phyloP scores from a whole-genome alignment of 345 rosid genomes.

The Brassica rapa region DNA sequence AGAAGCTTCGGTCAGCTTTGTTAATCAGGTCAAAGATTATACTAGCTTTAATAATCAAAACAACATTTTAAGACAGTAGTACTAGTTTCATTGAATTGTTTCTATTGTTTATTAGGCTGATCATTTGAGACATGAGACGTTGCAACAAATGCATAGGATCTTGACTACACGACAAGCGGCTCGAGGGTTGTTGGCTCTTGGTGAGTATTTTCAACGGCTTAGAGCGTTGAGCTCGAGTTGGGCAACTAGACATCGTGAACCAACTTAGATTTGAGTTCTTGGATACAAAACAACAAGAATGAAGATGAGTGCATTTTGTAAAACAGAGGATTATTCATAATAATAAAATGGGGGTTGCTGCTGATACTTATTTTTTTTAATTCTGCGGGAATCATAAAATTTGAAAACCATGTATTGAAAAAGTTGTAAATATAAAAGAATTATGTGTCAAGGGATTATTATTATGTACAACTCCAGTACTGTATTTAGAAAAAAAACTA shows the following conservation, averaged over 20 bases:
- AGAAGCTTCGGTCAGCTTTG: constrained; percentile 75
- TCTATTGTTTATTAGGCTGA: constrained; percentile 60
- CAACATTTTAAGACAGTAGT: neutral
- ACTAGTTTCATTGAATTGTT: constrained; percentile 17
- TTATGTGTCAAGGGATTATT: neutral
- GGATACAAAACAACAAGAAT: neutral
- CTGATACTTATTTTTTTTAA: constrained; percentile 20
- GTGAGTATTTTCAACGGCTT: constrained; percentile 82
- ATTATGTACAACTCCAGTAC: neutral
- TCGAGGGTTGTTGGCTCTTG: constrained; percentile 74
- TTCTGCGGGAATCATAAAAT: constrained; percentile 27
- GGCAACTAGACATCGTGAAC: constrained; percentile 62
- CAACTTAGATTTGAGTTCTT: constrained; percentile 41
- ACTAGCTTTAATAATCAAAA: neutral
- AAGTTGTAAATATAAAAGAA: constrained; percentile 32
- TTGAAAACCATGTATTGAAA: constrained; percentile 22
- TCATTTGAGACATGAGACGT: constrained; percentile 78
- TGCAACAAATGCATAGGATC: constrained; percentile 77
- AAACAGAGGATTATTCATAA: constrained; percentile 14
- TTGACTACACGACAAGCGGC: constrained; percentile 81
- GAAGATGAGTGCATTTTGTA: constrained; percentile 25
- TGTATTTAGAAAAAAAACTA: neutral
- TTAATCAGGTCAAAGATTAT: constrained; percentile 62
- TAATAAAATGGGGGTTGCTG: constrained; percentile 34
- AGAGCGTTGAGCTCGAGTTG: constrained; percentile 69